Conservation (phyloP, 192 early-diverging fungal species). For the Phlyctochytrium planicorne region DNA sequence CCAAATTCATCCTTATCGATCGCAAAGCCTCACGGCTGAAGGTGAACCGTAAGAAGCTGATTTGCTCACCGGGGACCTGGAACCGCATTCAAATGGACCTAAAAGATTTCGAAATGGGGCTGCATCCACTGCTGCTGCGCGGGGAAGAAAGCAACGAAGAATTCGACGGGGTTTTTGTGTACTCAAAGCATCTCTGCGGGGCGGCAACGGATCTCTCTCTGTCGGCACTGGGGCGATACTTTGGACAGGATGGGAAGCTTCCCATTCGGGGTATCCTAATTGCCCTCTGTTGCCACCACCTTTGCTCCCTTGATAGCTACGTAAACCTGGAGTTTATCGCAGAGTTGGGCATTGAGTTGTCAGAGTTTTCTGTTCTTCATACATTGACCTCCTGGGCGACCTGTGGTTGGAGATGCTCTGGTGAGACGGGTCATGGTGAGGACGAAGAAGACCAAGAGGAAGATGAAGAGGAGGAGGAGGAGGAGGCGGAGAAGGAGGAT, state of each 20-base stretch:
- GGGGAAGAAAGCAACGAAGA: too few species aligned
- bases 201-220: slow-evolving; percentile 85
- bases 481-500: too few species aligned
- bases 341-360: too few species aligned
- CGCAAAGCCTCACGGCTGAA: slow-evolving; percentile 77
- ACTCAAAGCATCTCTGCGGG: slow-evolving; percentile 92
- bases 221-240: slow-evolving; percentile 48
- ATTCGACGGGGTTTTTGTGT: slow-evolving; percentile 68
- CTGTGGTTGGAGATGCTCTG: too few species aligned
- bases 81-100: slow-evolving; percentile 76
- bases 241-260: slow-evolving; percentile 30
- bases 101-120: slow-evolving; percentile 80
- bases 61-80: background rate
- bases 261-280: slow-evolving; percentile 65
- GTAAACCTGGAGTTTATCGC: slow-evolving; percentile 57
- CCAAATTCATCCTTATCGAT: slow-evolving; percentile 70
- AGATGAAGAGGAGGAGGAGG: too few species aligned
- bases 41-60: slow-evolving; percentile 7
- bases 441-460: too few species aligned
- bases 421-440: too few species aligned
- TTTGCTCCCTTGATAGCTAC: slow-evolving; percentile 72
- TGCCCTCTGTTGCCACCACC: slow-evolving; percentile 89
- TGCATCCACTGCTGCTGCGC: too few species aligned
- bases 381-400: too few species aligned
- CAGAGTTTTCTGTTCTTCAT: too few species aligned